Base-by-base conservation (phyloP, 768 basidiomycete species). In the Lentinula sp. region DNA sequence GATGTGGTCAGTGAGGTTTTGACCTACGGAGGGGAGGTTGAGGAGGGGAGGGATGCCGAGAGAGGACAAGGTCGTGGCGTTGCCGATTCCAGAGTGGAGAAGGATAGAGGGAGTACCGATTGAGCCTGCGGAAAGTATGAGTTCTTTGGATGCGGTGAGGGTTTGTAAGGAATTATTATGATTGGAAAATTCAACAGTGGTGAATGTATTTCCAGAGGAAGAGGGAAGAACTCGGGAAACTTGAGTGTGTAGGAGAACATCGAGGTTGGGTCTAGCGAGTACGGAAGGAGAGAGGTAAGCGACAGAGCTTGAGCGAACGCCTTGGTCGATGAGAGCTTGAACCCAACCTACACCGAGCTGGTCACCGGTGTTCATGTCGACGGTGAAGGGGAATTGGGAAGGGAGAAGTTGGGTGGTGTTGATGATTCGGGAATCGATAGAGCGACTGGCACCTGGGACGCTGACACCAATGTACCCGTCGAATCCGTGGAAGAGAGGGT, bases 121-220 rank as follows among this genome's bases (percentile, higher is more conserved):
- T 9, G 71, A 63, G 1, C 77, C 76, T 10, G 75, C 73, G 2
- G 76, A 72, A 11, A 76, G 63, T 34, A 77, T 73, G 40, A 77
- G 67, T 63, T 77, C 75, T 23, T 71, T 71, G 10, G 21, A 18
- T 18, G 46, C 46, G 2, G 46, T 48, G 21, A 48, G 6, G 3
- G 60, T 57, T 48, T 39, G 28, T 4, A 28, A 28, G 28, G 28
- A 28, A 28, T 40, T 16, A 54, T 21, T 16, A 16, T 40, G 39
- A 46, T 62, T 62, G 7, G 37, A 39, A 39, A 39, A 28, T 28
- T 28, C 28, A 28, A 28, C 28, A 28, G 28, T 28, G 28, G 28
- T 28, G 28, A 28, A 28, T 28, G 28, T 52, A 39, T 39, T 13
- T 9, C 37, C 37, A 39, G 37, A 23, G 1, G 42, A 31, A 15